A percentile compares a stretch with the other conserved stretches of the same genome.
Conservation (phyloP, 805 yeast genomes). For the Starmera pachycereana region DNA sequence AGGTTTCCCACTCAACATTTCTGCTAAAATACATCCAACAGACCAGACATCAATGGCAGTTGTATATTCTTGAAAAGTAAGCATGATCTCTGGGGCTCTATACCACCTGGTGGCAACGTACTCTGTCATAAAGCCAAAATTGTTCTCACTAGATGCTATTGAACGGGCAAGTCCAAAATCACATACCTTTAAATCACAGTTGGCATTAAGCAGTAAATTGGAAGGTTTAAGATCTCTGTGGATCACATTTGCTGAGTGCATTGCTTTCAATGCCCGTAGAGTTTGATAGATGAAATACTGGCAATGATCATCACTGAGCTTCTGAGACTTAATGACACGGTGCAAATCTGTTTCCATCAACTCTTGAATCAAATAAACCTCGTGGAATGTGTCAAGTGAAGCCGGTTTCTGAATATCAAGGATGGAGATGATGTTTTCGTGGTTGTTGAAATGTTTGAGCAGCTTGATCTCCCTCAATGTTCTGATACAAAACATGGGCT, state of each 20-base stretch:
- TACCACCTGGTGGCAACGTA: constrained; percentile 84
- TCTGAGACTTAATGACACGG: constrained; percentile 45
- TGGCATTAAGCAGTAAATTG: constrained; percentile 53
- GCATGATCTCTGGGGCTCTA: constrained; percentile 77
- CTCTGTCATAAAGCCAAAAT: constrained; percentile 55
- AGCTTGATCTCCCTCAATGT: constrained; percentile 64
- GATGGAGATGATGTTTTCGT: constrained; percentile 62
- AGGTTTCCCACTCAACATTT: constrained; percentile 48
- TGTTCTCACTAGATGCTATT: constrained; percentile 35
- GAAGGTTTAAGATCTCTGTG: constrained; percentile 76
- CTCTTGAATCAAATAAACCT: constrained; percentile 69
- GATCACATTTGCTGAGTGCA: constrained; percentile 64
- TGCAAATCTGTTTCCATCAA: constrained; percentile 70
- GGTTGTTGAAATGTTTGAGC: constrained; percentile 50
- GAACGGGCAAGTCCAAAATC: constrained; percentile 70
- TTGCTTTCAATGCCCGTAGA: constrained; percentile 55
- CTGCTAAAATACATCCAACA: constrained; percentile 70
- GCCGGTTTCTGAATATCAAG: constrained; percentile 58
- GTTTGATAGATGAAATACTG: constrained; percentile 66
- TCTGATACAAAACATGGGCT: constrained; percentile 54
- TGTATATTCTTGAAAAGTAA: constrained; percentile 60
- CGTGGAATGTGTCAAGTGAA: constrained; percentile 48
- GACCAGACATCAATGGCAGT: constrained; percentile 78
- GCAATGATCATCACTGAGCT: constrained; percentile 53
- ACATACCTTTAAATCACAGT: constrained; percentile 69